Evolutionary conservation across 2,329 filamentous ascomycete species (phyloP).

Genomic region (Intubia oerlemansii): DNA sequence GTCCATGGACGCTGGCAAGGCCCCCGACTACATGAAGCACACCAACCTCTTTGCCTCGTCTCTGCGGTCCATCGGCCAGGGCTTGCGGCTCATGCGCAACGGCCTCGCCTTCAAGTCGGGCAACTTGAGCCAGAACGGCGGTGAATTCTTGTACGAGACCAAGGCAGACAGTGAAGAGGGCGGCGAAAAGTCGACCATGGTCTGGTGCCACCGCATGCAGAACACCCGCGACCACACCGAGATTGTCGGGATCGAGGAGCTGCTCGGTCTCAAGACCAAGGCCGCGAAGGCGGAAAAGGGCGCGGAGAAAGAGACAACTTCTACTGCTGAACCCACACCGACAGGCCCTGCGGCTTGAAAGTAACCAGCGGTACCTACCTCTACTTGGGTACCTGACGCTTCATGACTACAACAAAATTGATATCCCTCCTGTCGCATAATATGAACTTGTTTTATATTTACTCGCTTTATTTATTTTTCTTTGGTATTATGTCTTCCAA

Average conservation of each 20-base stretch:
- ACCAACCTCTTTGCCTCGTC: constrained; percentile 25
- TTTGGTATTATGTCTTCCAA: background rate
- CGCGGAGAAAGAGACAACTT: too few relatives aligned
- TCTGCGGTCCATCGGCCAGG: constrained; percentile 33
- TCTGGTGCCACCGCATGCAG: constrained; percentile 68
- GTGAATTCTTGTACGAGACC: constrained; percentile 54
- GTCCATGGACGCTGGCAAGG: constrained; percentile 34
- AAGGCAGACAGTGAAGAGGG: background rate
- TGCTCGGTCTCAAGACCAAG: constrained; percentile 42
- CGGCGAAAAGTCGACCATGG: constrained; percentile 19
- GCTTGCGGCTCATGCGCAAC: constrained; percentile 31
- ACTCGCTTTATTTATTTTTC: background rate
- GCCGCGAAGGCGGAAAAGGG: too few relatives aligned
- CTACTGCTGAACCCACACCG: too few relatives aligned
- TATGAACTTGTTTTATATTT: background rate
- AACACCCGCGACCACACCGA: constrained; percentile 61
- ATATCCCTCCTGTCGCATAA: background rate
- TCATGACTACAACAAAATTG: too few relatives aligned
- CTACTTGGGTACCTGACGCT: too few relatives aligned
- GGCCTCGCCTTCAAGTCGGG: constrained; percentile 42
- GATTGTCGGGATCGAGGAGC: constrained; percentile 39
- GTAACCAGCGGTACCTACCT: too few relatives aligned
- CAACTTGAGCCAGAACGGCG: constrained; percentile 47
- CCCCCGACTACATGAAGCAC: constrained; percentile 43
- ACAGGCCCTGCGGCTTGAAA: too few relatives aligned